These are phyloP conservation scores for Cucurbita argyrosperma DNA, from an alignment of 306 rosid species.

Conservation along the genomic window DNA sequence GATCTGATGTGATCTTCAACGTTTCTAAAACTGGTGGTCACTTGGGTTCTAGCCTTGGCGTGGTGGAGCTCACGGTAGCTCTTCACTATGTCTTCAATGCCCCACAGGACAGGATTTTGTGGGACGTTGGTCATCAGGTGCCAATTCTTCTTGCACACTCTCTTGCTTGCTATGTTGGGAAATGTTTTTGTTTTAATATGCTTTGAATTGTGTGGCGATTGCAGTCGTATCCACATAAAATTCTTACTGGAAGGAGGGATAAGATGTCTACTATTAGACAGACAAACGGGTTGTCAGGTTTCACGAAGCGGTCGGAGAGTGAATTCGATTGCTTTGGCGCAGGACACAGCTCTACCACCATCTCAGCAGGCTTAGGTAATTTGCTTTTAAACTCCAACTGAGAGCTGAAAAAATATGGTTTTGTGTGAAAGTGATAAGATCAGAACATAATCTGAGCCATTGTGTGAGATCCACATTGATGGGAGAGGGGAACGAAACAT, in stretches of 20 bases:
- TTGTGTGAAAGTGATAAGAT: not conserved
- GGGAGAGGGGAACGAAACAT: too few species aligned
- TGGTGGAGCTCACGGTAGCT: slow-evolving; percentile 93
- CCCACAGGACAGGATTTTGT: slow-evolving; percentile 70
- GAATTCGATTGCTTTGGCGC: slow-evolving; percentile 88
- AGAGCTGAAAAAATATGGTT: not conserved
- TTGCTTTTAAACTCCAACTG: slow-evolving; percentile 7
- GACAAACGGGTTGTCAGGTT: slow-evolving; percentile 81
- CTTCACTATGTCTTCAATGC: slow-evolving; percentile 87
- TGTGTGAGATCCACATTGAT: not conserved
- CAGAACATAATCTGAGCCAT: not conserved
- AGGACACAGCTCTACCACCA: slow-evolving; percentile 98
- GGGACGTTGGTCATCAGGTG: slow-evolving; percentile 99
- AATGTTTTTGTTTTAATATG: not conserved
- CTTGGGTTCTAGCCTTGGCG: slow-evolving; percentile 91
- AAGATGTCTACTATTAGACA: slow-evolving; percentile 85
- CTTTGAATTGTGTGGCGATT: slow-evolving; percentile 9
- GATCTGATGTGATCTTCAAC: slow-evolving; percentile 88
- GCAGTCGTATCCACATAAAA: slow-evolving; percentile 91
- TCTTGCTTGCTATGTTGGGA: not conserved
- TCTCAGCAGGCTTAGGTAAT: slow-evolving; percentile 94
- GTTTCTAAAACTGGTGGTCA: slow-evolving; percentile 98
- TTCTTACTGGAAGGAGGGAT: slow-evolving; percentile 84
- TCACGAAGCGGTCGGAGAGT: slow-evolving; percentile 86
- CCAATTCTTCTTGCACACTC: slow-evolving; percentile 8